Conservation (phyloP, 2,329 filamentous ascomycete genomes). For the Ophiostoma quercus region DNA sequence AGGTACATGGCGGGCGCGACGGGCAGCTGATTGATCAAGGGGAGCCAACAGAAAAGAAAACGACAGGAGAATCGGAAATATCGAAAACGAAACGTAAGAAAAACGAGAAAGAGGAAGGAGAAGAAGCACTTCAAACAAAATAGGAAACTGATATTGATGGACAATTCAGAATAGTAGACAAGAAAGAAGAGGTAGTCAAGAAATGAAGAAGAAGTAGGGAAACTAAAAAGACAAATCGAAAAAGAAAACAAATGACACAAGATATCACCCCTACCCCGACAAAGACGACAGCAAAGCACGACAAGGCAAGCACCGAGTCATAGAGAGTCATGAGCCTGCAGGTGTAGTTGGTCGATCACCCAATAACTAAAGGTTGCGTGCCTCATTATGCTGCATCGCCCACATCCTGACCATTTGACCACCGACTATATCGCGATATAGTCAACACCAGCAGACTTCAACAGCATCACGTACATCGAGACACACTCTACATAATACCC, state of each 20-base stretch:
- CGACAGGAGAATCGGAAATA: neutral
- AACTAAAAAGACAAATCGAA: neutral
- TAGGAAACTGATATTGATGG: neutral
- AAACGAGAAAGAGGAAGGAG: neutral
- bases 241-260: neutral
- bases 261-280: slow-evolving; percentile 5
- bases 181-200: neutral
- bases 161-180: neutral
- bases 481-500: neutral
- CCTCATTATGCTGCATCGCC: neutral
- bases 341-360: neutral
- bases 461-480: neutral
- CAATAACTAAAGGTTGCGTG: neutral
- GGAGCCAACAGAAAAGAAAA: neutral
- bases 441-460: neutral
- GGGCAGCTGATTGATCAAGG: neutral
- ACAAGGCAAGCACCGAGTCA: neutral
- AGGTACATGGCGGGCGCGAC: neutral
- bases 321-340: slow-evolving; percentile 12
- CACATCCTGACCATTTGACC: neutral
- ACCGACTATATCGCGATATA: slow-evolving; percentile 1
- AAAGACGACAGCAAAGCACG: slow-evolving; percentile 6
- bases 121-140: neutral
- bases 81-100: slow-evolving; percentile 2
- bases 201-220: neutral